Percentiles rank a stretch among this genome's conserved stretches.
These are phyloP conservation scores for Calonectria naviculata DNA, from an alignment of 2,329 filamentous ascomycete genomes.

Conservation along the genomic window DNA sequence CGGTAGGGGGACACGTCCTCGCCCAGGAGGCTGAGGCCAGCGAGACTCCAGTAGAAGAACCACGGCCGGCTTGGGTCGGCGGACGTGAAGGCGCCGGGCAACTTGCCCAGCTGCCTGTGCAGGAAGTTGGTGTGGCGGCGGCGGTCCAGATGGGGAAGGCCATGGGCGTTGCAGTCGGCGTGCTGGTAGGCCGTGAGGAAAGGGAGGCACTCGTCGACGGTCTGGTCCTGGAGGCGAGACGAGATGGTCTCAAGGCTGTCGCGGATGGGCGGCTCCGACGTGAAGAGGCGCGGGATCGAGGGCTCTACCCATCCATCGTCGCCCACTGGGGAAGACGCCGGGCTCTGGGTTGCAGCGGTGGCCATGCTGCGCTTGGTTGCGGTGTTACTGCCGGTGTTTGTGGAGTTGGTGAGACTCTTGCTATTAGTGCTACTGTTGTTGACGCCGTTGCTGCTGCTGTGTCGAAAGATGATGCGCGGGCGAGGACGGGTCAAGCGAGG, in stretches of 20 bases:
- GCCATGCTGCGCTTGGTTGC: conserved; percentile 16
- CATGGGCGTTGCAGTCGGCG: conserved; percentile 72
- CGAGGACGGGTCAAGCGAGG: conserved; percentile 41
- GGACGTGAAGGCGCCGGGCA: conserved; percentile 77
- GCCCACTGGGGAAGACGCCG: conserved; percentile 12
- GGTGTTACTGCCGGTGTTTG: conserved; percentile 20
- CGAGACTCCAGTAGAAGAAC: conserved; percentile 93
- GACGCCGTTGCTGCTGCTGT: conserved; percentile 30
- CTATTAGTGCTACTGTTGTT: conserved; percentile 22
- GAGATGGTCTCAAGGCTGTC: conserved; percentile 77
- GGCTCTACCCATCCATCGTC: conserved; percentile 24
- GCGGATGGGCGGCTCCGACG: conserved; percentile 67
- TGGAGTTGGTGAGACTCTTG: conserved; percentile 17
- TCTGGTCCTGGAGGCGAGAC: conserved; percentile 75
- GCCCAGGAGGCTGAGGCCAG: conserved; percentile 79
- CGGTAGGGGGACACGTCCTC: conserved; percentile 78
- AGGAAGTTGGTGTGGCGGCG: conserved; percentile 72
- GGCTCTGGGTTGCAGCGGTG: conserved; percentile 22
- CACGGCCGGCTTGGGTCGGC: conserved; percentile 92
- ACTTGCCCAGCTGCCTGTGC: conserved; percentile 64
- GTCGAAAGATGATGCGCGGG: conserved; percentile 47
- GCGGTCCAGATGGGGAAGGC: conserved; percentile 80
- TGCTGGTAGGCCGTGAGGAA: conserved; percentile 69
- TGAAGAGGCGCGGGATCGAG: conserved; percentile 67
- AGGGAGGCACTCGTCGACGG: conserved; percentile 75